phyloP scores from a whole-genome alignment of 805 yeast genomes.

The Hanseniaspora hatyaiensis region DNA sequence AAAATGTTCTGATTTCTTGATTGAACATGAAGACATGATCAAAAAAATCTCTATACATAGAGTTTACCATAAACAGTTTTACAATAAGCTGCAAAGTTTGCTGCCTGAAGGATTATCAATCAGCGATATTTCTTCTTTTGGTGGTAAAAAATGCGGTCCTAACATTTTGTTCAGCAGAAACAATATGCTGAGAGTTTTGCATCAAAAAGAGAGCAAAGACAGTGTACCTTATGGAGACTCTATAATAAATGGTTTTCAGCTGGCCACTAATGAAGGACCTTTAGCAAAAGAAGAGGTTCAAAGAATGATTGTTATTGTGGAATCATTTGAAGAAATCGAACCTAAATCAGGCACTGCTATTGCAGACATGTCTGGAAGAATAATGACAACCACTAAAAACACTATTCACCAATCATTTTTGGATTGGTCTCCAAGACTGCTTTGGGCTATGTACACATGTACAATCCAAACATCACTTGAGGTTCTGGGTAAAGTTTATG shows the following conservation, averaged over 20 bases:
- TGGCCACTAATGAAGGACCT: conserved; percentile 78
- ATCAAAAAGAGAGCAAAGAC: conserved; percentile 18
- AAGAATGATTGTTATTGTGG: conserved; percentile 54
- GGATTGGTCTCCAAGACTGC: conserved; percentile 77
- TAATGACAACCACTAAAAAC: conserved; percentile 63
- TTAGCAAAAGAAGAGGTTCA: conserved; percentile 77
- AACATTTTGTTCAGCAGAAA: conserved; percentile 47
- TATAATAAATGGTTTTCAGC: conserved; percentile 70
- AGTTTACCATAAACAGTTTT: conserved; percentile 24
- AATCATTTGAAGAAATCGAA: conserved; percentile 27
- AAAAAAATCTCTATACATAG: conserved; percentile 20
- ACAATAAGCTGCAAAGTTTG: conserved; percentile 27
- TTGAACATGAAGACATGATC: conserved; percentile 37
- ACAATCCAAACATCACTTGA: conserved; percentile 93
- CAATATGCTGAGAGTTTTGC: conserved; percentile 30
- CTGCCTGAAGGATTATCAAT: conserved; percentile 27
- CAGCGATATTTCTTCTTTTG: conserved; percentile 50
- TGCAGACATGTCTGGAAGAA: conserved; percentile 52
- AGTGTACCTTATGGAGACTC: conserved; percentile 44
- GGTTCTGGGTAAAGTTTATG: conserved; percentile 88
- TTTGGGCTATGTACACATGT: conserved; percentile 86
- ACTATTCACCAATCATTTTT: conserved; percentile 57
- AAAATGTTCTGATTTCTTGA: conserved; percentile 39
- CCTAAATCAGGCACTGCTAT: conserved; percentile 26
- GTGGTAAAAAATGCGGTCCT: conserved; percentile 66